These are phyloP conservation scores for sorghum (Sorghum bicolor) DNA, from an alignment of 176 grass and related monocot species.

Conservation along the genomic window Sorghum_bicolor_NCBIv3 NC_012878.2:52081501-52082000, in stretches of 20 bases:
- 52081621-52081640: background rate
- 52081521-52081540: background rate
- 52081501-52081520: background rate
- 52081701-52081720: background rate
- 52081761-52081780: constrained; percentile 11
- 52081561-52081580: background rate
- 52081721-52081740: background rate
- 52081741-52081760: constrained; percentile 1
- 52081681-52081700: background rate
- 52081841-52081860: background rate
- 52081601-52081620: background rate
- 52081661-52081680: background rate
- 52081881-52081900: background rate
- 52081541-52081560: background rate
- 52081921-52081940: background rate
- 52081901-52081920: background rate
- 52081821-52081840: constrained; percentile 16
- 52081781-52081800: constrained; percentile 13
- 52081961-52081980: background rate
- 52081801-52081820: background rate
- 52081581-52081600: background rate
- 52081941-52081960: background rate
- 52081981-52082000: constrained; percentile 8
- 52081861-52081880: background rate
- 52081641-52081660: background rate